phyloP scores from a whole-genome alignment of 2,329 filamentous ascomycete genomes.

The Exophiala xenobiotica region DNA sequence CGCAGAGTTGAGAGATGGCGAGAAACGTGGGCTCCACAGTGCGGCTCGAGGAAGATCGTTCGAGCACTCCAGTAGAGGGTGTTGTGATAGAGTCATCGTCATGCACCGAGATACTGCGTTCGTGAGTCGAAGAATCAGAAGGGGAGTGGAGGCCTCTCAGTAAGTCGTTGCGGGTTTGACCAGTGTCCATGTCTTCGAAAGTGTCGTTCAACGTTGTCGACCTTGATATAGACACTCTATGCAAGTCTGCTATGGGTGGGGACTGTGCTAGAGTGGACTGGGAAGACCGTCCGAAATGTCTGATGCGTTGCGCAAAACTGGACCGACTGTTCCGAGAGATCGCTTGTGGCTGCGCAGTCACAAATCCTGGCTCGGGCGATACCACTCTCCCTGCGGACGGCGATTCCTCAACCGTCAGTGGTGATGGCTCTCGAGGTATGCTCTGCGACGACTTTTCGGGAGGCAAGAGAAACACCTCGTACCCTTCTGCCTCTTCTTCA shows the following conservation, averaged over 20 bases:
- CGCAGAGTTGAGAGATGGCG: constrained; percentile 19
- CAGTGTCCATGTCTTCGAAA: constrained; percentile 7
- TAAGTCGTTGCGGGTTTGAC: background rate
- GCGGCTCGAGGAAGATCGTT: constrained; percentile 15
- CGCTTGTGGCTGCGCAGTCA: background rate
- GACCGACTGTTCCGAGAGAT: constrained; percentile 6
- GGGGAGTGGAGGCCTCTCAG: constrained; percentile 17
- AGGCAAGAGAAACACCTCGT: constrained; percentile 24
- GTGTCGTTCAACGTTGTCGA: constrained; percentile 9
- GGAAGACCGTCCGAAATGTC: constrained; percentile 15
- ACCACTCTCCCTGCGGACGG: constrained; percentile 1
- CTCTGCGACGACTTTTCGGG: constrained; percentile 4
- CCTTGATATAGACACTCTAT: constrained; percentile 13
- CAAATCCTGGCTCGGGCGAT: background rate
- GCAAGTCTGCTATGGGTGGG: constrained; percentile 6
- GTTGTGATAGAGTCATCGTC: constrained; percentile 18
- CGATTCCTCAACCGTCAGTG: background rate
- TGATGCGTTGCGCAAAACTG: constrained; percentile 10
- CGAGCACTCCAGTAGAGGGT: constrained; percentile 8
- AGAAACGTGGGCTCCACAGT: constrained; percentile 22
- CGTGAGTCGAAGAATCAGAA: constrained; percentile 21
- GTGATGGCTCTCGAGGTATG: constrained; percentile 1
- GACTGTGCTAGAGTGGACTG: constrained; percentile 10
- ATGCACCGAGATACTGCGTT: constrained; percentile 9
- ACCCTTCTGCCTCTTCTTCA: constrained; percentile 26